Percentiles rank a stretch among this genome's conserved stretches.
phyloP scores from a whole-genome alignment of 139 green algal genomes.

The Chlamydomonas incerta region DNA sequence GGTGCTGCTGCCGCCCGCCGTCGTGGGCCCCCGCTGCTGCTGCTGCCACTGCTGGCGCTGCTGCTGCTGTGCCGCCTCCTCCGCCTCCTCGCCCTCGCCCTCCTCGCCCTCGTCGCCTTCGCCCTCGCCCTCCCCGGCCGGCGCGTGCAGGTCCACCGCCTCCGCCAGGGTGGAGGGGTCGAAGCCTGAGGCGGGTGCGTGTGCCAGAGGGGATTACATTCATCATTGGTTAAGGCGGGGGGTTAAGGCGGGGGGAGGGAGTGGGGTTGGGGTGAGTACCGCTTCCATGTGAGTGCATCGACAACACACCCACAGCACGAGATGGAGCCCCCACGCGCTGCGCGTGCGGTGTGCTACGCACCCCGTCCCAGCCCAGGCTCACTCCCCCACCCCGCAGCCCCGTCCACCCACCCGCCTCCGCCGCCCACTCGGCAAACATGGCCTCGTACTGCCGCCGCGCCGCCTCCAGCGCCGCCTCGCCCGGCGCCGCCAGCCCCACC shows the following conservation, averaged over 20 bases:
- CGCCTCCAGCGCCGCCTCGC: not conserved
- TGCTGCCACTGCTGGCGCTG: not conserved
- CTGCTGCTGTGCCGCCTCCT: not conserved
- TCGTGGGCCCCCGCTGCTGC: not conserved
- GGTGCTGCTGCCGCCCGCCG: not conserved
- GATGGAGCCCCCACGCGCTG: no score
- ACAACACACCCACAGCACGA: no score
- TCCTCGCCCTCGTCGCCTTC: not conserved
- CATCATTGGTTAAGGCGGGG: no score
- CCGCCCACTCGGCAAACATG: not conserved
- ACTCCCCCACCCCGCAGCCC: no score
- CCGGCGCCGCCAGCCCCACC: not conserved
- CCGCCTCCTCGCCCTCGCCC: not conserved
- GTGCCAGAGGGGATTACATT: no score
- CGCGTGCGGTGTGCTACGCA: no score
- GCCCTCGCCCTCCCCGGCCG: not conserved
- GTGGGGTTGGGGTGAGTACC: no score
- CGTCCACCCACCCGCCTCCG: not conserved
- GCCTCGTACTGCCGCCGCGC: not conserved
- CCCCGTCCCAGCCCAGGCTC: not conserved
- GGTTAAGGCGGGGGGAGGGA: no score
- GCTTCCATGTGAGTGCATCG: no score
- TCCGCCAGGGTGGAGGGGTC: not conserved
- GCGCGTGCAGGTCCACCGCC: not conserved
- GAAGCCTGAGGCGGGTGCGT: conserved; percentile 6